phyloP scores from a whole-genome alignment of 805 yeast species.

The Lipomyces kockii region DNA sequence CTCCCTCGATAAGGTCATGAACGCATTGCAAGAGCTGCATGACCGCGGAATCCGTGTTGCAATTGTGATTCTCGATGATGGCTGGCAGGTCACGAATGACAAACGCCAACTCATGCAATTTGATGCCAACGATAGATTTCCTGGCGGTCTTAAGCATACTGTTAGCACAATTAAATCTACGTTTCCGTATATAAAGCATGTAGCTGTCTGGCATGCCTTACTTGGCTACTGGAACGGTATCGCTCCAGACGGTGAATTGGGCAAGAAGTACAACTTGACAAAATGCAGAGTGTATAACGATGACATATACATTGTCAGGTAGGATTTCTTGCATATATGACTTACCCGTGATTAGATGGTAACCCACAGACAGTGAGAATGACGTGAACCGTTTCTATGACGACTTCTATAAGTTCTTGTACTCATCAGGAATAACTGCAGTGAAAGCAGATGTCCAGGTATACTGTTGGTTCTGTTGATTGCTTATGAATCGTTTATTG shows the following conservation, averaged over 20 bases:
- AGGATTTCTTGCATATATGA: not conserved
- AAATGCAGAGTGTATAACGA: constrained; percentile 21
- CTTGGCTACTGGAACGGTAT: constrained; percentile 45
- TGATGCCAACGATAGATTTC: constrained; percentile 41
- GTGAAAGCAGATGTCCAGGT: constrained; percentile 43
- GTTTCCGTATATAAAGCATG: constrained; percentile 40
- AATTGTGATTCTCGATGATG: constrained; percentile 43
- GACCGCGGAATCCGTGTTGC: constrained; percentile 36
- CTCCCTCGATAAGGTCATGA: constrained; percentile 35
- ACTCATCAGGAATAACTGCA: constrained; percentile 38
- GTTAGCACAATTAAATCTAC: constrained; percentile 35
- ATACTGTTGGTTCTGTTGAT: not conserved
- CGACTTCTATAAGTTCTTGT: constrained; percentile 40
- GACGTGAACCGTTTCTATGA: constrained; percentile 39
- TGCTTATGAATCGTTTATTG: not conserved
- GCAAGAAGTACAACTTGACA: constrained; percentile 27
- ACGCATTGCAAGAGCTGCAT: constrained; percentile 39
- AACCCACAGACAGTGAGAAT: constrained; percentile 17
- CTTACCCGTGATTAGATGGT: constrained; percentile 1
- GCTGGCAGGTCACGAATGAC: constrained; percentile 42
- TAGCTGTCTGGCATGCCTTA: constrained; percentile 46
- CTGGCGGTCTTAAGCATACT: constrained; percentile 41
- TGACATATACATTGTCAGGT: constrained; percentile 26
- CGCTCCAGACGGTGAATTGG: constrained; percentile 38
- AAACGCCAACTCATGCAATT: constrained; percentile 38